These are phyloP conservation scores for Phytopythium aichiense DNA, from an alignment of 352 stramenopile species.

Conservation along the genomic window DNA sequence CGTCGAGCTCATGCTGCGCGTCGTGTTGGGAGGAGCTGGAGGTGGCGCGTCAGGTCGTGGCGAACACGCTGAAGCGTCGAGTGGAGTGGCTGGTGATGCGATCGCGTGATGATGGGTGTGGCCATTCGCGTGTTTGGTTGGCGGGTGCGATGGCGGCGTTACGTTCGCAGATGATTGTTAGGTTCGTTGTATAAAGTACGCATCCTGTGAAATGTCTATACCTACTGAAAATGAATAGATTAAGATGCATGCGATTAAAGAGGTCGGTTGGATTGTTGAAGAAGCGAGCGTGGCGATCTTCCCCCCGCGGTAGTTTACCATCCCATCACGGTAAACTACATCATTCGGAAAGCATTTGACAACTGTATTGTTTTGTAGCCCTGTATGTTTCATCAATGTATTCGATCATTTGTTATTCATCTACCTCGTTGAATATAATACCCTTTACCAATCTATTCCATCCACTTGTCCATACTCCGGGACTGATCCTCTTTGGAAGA, in stretches of 20 bases:
- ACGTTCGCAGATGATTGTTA: neutral
- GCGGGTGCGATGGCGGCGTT: neutral
- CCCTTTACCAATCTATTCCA: too few relatives aligned
- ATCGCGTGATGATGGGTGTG: neutral
- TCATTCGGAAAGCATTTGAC: too few relatives aligned
- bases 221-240: neutral
- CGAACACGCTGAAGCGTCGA: too few relatives aligned
- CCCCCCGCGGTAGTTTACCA: too few relatives aligned
- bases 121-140: neutral
- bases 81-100: neutral
- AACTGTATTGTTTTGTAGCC: too few relatives aligned
- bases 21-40: too few relatives aligned
- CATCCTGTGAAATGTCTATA: neutral
- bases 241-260: neutral
- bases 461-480: too few relatives aligned
- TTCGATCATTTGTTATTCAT: too few relatives aligned
- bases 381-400: too few relatives aligned
- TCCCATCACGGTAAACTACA: neutral
- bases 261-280: neutral
- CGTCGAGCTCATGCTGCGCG: constrained; percentile 28
- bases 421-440: too few relatives aligned
- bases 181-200: neutral
- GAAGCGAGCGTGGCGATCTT: neutral
- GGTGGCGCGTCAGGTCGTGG: too few relatives aligned
- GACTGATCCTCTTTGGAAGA: neutral